Evolutionary conservation across 345 rosid species (phyloP).

Genomic region (Brassica nigra): DNA sequence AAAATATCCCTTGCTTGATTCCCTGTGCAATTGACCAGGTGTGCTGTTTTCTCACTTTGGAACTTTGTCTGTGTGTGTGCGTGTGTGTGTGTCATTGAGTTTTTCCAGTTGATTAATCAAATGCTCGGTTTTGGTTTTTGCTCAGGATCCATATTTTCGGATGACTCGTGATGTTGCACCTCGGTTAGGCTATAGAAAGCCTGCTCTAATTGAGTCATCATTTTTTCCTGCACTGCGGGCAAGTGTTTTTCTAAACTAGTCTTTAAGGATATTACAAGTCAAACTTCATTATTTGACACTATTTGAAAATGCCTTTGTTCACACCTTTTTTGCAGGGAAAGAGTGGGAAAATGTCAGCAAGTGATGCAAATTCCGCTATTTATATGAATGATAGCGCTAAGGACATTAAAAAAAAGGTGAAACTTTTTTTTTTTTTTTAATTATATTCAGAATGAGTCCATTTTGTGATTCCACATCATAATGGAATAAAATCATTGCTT

Average conservation of each 20-base stretch:
- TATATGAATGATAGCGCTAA: slow-evolving; percentile 85
- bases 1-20: slow-evolving; percentile 72
- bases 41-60: slow-evolving; percentile 3
- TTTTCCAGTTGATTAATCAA: background rate
- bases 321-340: slow-evolving; percentile 64
- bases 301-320: background rate
- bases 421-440: background rate
- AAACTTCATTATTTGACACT: background rate
- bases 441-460: background rate
- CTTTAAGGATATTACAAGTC: background rate
- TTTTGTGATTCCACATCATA: background rate
- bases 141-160: slow-evolving; percentile 96
- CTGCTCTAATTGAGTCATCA: slow-evolving; percentile 78
- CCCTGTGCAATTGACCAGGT: slow-evolving; percentile 99
- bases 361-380: slow-evolving; percentile 95
- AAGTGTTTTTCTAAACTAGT: slow-evolving; percentile 25
- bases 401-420: slow-evolving; percentile 76
- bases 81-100: background rate
- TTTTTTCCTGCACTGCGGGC: slow-evolving; percentile 89
- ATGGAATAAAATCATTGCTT: background rate
- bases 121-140: slow-evolving; percentile 13
- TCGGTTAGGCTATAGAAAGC: slow-evolving; percentile 86
- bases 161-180: slow-evolving; percentile 97
- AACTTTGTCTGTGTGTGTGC: background rate
- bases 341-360: slow-evolving; percentile 94